Percentiles rank a stretch among this genome's conserved stretches.
These are phyloP conservation scores for Geotrichum ghanense DNA, from an alignment of 805 yeast genomes.

Conservation along the genomic window DNA sequence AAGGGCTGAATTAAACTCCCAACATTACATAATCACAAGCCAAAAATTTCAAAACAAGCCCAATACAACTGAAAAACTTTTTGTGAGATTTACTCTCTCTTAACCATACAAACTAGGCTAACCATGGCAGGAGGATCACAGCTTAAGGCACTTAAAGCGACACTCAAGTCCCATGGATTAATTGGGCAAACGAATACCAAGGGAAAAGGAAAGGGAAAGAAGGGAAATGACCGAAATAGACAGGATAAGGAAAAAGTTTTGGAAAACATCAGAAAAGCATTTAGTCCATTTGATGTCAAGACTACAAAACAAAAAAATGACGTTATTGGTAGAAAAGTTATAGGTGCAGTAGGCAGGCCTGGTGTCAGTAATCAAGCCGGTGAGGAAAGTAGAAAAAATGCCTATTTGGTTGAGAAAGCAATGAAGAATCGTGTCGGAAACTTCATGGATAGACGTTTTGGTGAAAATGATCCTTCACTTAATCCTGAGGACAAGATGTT, in stretches of 20 bases:
- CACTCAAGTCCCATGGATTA: conserved; percentile 65
- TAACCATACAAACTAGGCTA: not conserved
- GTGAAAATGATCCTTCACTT: conserved; percentile 63
- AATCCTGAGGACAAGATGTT: conserved; percentile 90
- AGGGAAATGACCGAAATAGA: conserved; percentile 21
- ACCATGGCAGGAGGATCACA: conserved; percentile 37
- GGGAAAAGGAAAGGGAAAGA: conserved; percentile 35
- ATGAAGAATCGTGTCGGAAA: conserved; percentile 67
- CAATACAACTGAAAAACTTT: not conserved
- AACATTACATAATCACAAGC: not conserved
- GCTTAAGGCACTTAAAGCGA: conserved; percentile 68
- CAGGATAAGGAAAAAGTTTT: conserved; percentile 53
- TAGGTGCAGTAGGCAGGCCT: conserved; percentile 53
- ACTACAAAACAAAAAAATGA: conserved; percentile 50
- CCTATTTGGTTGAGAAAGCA: conserved; percentile 52
- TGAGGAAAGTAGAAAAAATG: conserved; percentile 44
- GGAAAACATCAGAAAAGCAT: conserved; percentile 59
- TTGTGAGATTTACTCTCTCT: not conserved
- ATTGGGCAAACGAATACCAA: conserved; percentile 69
- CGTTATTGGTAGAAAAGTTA: conserved; percentile 31
- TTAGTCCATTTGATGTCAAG: conserved; percentile 83
- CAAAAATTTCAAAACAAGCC: not conserved
- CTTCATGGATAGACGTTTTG: conserved; percentile 78
- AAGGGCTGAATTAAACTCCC: not conserved
- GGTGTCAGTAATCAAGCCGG: conserved; percentile 58